Evolutionary conservation across 2,329 filamentous ascomycete species (phyloP), one percentile per base, ranked within the genome.

Genomic region (Cadophora malorum): DNA sequence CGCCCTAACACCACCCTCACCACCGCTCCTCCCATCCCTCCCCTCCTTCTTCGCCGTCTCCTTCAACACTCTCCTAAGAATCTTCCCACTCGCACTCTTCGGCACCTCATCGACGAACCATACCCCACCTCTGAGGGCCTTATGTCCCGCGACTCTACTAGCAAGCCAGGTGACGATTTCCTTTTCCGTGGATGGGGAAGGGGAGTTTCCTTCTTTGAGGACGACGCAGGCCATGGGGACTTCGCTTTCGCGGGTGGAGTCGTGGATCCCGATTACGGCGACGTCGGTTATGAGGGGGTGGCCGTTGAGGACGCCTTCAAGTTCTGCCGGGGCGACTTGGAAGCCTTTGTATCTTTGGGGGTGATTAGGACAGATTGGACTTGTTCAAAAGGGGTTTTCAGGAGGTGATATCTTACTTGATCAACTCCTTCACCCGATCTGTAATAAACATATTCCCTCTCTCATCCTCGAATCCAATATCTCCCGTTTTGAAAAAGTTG

Each of bases 381-480:
- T 16, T 2, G 1, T 45, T 45, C 7, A 45, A 14, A 45, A 5
- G 41, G 19, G 16, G 2, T 45, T 1, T 45, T 6, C 10, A 49
- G 19, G 8, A 6, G 6, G 19, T n/a, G 45, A 19, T 3, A 23
- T 38, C 55, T 58, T 19, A 58, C 74, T 85, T 85, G 75, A 88
- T 88, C 69, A 88, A 73, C 77, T 88, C 86, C 81, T 92, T 93
- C 47, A 92, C 83, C 8, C 94, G 90, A 76, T 97, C 94, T 0
- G 94, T 96, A 77, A 97, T 94, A 81, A 89, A 97, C 74, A 96
- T 91, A 75, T 96, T 92, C 53, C 91, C 91, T 59, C 91, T 84
- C 60, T 85, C 81, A 75, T 96, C 91, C 73, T 91, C 86, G 71
- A 91, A 89, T 7, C 92, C 91, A 38, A 97, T 88, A 75, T 97